Percentiles rank a stretch among this genome's conserved stretches.
phyloP scores from a whole-genome alignment of 768 basidiomycete species.

The Mycena epipterygia region DNA sequence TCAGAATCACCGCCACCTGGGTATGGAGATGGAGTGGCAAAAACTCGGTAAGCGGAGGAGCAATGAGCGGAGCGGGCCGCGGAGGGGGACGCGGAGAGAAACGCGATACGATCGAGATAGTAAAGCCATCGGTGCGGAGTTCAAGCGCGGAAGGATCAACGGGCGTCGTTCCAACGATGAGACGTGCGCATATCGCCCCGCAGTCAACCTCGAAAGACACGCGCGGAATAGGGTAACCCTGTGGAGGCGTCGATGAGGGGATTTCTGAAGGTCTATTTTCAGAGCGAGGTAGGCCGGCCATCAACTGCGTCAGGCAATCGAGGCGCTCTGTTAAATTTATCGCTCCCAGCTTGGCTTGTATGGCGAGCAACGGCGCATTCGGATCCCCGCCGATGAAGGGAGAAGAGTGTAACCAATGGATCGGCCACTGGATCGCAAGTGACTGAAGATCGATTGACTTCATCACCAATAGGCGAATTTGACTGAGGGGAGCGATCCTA shows the following conservation, averaged over 20 bases:
- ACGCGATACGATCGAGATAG: conserved; percentile 55
- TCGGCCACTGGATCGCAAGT: conserved; percentile 73
- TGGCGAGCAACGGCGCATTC: conserved; percentile 67
- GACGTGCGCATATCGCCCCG: conserved; percentile 63
- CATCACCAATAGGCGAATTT: conserved; percentile 59
- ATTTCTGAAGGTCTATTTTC: conserved; percentile 2
- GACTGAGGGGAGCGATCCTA: conserved; percentile 51
- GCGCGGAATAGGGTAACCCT: conserved; percentile 56
- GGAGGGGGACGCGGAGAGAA: conserved; percentile 48
- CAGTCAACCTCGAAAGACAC: conserved; percentile 62
- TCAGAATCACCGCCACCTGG: conserved; percentile 55
- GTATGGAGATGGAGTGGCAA: conserved; percentile 62
- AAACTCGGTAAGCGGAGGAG: conserved; percentile 48
- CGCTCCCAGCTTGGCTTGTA: conserved; percentile 58
- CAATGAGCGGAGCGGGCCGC: conserved; percentile 40
- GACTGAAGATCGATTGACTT: conserved; percentile 55
- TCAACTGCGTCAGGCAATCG: conserved; percentile 62
- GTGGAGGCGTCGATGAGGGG: background rate
- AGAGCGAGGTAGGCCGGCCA: conserved; percentile 42
- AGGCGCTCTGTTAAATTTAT: conserved; percentile 68
- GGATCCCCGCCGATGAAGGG: conserved; percentile 69
- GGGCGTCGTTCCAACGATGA: conserved; percentile 61
- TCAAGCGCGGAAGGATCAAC: conserved; percentile 67
- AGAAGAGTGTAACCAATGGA: conserved; percentile 63
- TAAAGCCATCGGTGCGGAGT: conserved; percentile 68